These are phyloP conservation scores for Penicillium chermesinum DNA, from an alignment of 495 filamentous ascomycete genomes.

Conservation along the genomic window DNA sequence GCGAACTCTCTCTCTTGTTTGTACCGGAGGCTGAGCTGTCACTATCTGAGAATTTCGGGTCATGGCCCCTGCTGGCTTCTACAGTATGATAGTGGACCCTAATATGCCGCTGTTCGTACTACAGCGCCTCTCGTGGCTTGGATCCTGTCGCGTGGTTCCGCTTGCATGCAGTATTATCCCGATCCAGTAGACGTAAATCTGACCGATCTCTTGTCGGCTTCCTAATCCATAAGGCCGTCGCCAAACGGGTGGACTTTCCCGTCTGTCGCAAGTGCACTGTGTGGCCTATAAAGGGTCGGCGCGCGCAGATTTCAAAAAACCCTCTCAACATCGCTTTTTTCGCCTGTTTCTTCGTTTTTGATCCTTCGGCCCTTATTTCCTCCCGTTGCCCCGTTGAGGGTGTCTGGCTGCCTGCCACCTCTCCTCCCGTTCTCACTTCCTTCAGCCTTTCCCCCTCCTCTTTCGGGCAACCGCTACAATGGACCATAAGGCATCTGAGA, in stretches of 20 bases:
- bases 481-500: conserved; percentile 4
- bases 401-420: conserved; percentile 13
- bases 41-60: too few relatives aligned
- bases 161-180: conserved; percentile 3
- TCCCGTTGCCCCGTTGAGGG: conserved; percentile 9
- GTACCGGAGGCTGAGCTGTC: not conserved
- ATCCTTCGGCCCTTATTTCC: not conserved
- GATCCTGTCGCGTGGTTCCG: conserved; percentile 15
- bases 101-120: conserved; percentile 3
- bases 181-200: too few relatives aligned
- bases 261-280: not conserved
- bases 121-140: conserved; percentile 2
- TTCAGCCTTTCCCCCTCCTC: not conserved
- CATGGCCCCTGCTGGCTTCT: too few relatives aligned
- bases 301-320: not conserved
- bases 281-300: conserved; percentile 9
- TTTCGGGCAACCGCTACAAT: conserved; percentile 7
- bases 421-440: not conserved
- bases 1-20: not conserved
- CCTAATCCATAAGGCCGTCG: conserved; percentile 7
- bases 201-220: conserved; percentile 5
- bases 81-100: not conserved
- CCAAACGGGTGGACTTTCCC: not conserved
- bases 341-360: not conserved
- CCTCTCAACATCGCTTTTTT: not conserved